Evolutionary conservation across 2,329 filamentous ascomycete genomes (phyloP).

Genomic region (Apiospora phragmitis): DNA sequence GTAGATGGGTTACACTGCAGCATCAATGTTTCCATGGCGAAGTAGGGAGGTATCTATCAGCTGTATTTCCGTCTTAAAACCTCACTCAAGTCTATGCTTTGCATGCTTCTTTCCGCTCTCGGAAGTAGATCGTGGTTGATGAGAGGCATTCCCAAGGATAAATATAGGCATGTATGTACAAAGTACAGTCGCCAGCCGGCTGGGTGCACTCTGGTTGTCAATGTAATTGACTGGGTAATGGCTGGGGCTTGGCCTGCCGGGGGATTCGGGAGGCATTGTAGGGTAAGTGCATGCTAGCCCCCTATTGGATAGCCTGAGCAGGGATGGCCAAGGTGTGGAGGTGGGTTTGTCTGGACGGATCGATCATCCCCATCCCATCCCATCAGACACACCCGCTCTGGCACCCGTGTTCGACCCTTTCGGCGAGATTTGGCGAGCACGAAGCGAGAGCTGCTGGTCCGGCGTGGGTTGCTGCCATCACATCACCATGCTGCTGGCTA

Average conservation of each 20-base stretch:
- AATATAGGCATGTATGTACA: background rate
- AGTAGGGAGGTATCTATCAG: background rate
- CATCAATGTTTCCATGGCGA: background rate
- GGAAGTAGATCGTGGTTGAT: too few relatives aligned
- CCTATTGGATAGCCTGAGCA: background rate
- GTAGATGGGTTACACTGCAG: background rate
- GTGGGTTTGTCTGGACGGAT: conserved; percentile 9
- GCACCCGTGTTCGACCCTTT: conserved; percentile 7
- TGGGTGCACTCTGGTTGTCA: background rate
- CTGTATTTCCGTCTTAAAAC: background rate
- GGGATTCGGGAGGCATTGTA: conserved; percentile 8
- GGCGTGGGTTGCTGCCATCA: background rate
- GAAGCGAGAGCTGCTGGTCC: conserved; percentile 3
- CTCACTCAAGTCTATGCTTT: background rate
- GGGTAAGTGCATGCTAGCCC: background rate
- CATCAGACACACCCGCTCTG: conserved; percentile 3
- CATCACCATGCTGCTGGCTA: background rate
- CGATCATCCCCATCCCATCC: conserved; percentile 4
- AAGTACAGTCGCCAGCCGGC: background rate
- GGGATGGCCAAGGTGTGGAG: background rate
- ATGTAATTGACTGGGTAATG: conserved; percentile 1
- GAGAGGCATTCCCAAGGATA: background rate
- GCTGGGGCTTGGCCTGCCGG: conserved; percentile 8
- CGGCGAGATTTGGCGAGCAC: conserved; percentile 9
- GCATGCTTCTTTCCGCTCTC: background rate